These are phyloP conservation scores for Acacia confusa DNA, from an alignment of 306 rosid species.

Conservation along the genomic window DNA sequence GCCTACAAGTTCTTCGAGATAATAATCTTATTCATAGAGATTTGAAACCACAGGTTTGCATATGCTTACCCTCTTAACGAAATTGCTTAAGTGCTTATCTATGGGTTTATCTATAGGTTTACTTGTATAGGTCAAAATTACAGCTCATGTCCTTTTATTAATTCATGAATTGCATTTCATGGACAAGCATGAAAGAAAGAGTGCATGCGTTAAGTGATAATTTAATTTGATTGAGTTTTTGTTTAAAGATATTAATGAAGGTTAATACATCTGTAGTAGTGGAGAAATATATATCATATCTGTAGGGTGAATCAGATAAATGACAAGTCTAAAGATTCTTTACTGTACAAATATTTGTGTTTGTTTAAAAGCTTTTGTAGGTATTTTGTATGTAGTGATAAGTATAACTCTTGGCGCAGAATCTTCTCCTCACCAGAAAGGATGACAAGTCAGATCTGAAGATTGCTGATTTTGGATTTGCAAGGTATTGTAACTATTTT, in stretches of 20 bases:
- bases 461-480: constrained; percentile 99
- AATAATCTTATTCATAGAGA: constrained; percentile 94
- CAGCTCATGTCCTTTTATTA: constrained; percentile 15
- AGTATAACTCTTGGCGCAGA: constrained; percentile 70
- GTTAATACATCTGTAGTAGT: not conserved
- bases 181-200: not conserved
- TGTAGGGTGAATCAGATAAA: not conserved
- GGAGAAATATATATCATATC: constrained; percentile 3
- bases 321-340: constrained; percentile 18
- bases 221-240: not conserved
- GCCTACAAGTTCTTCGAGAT: constrained; percentile 89
- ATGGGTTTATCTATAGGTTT: constrained; percentile 15
- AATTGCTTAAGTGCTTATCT: not conserved
- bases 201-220: not conserved
- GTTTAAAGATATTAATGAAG: not conserved
- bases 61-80: constrained; percentile 24
- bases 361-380: constrained; percentile 41
- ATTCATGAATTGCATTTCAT: not conserved
- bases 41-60: constrained; percentile 90
- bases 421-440: constrained; percentile 82
- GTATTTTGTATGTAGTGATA: constrained; percentile 45
- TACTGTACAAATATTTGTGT: constrained; percentile 26
- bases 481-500: constrained; percentile 63
- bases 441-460: constrained; percentile 76
- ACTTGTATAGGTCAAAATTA: constrained; percentile 17